These are phyloP conservation scores for Dactylonectria estremocensis DNA, from an alignment of 2,329 filamentous ascomycete genomes.

Conservation along the genomic window DNA sequence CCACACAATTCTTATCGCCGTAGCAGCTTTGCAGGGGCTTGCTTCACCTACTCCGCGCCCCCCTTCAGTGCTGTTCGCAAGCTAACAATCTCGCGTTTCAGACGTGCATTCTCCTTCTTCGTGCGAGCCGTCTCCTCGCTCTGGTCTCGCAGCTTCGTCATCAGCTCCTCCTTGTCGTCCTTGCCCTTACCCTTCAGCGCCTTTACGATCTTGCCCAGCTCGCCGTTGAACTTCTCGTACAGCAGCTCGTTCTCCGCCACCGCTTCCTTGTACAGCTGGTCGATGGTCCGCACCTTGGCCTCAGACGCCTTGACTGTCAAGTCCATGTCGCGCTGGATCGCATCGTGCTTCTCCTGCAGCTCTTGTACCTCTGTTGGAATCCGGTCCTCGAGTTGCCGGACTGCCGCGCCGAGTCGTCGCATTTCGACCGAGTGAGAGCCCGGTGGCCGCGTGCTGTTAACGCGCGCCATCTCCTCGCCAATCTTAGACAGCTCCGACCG, in stretches of 20 bases:
- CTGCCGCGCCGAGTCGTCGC: constrained; percentile 67
- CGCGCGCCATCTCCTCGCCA: constrained; percentile 80
- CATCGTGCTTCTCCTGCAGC: constrained; percentile 72
- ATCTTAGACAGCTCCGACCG: constrained; percentile 86
- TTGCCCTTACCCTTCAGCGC: constrained; percentile 80
- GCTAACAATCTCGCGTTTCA: constrained; percentile 87
- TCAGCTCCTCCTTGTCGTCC: constrained; percentile 84
- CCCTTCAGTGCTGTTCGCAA: constrained; percentile 70
- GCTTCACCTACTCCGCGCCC: constrained; percentile 52
- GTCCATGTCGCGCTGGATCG: constrained; percentile 80
- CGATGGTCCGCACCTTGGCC: constrained; percentile 83
- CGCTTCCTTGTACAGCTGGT: constrained; percentile 89
- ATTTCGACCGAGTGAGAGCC: constrained; percentile 58
- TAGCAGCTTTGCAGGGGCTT: constrained; percentile 43
- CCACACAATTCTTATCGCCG: constrained; percentile 32
- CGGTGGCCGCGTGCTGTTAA: constrained; percentile 58
- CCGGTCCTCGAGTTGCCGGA: constrained; percentile 77
- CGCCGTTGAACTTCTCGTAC: constrained; percentile 93
- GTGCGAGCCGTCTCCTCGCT: constrained; percentile 83
- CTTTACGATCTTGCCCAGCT: constrained; percentile 86
- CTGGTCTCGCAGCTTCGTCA: constrained; percentile 78
- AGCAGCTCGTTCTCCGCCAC: constrained; percentile 93
- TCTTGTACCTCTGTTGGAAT: constrained; percentile 74
- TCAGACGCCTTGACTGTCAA: constrained; percentile 81
- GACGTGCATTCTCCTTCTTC: constrained; percentile 87